These are phyloP conservation scores for Acanthamoeba lenticulata DNA, from an alignment of 208 protist species.

Conservation along the genomic window DNA sequence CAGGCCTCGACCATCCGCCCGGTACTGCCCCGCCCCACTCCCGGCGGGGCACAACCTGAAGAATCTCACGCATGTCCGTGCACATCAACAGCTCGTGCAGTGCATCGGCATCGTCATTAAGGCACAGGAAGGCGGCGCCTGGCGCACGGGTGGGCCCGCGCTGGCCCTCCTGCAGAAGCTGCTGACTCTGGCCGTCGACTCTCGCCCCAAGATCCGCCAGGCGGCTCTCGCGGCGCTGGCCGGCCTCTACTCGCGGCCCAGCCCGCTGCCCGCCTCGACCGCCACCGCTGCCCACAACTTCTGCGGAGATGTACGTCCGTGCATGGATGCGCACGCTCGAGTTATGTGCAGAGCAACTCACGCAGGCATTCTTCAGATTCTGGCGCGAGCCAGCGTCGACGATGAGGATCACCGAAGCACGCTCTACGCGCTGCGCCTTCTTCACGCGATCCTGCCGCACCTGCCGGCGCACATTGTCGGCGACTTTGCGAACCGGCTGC, in stretches of 20 bases:
- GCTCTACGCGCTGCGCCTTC: neutral
- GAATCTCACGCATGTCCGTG: neutral
- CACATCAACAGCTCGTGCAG: neutral
- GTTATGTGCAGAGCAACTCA: too few relatives aligned
- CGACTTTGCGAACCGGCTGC: neutral
- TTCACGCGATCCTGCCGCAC: neutral
- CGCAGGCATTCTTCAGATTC: neutral
- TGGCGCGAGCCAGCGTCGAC: neutral
- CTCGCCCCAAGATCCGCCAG: neutral
- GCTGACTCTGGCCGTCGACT: neutral
- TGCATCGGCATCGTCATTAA: neutral
- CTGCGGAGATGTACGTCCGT: neutral
- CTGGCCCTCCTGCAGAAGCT: conserved; percentile 4
- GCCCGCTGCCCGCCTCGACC: neutral
- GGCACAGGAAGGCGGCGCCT: neutral
- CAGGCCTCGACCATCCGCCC: neutral
- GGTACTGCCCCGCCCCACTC: neutral
- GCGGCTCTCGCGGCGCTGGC: neutral
- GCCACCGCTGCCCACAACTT: neutral
- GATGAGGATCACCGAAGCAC: neutral
- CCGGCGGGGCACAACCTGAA: too few relatives aligned
- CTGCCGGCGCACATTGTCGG: neutral
- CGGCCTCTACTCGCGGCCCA: neutral
- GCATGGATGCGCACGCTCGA: neutral
- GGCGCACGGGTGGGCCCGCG: neutral